phyloP scores from a whole-genome alignment of 176 grass and related monocot genomes.

The Cocos nucifera region DNA sequence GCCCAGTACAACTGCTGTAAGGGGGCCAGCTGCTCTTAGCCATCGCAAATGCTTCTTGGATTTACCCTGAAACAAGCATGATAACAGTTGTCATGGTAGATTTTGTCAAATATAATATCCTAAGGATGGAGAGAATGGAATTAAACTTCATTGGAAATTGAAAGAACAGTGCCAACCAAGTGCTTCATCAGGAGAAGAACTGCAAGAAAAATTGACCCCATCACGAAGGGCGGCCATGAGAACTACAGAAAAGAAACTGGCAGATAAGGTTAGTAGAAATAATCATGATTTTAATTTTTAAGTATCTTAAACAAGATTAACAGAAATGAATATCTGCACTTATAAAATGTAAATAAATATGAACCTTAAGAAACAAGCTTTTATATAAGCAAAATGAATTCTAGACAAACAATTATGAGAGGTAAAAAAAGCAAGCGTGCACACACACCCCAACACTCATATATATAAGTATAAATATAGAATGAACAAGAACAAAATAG shows the following conservation, averaged over 20 bases:
- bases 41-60: conserved; percentile 57
- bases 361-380: no score
- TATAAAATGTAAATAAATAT: no score
- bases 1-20: conserved; percentile 85
- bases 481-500: background rate
- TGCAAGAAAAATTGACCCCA: conserved; percentile 68
- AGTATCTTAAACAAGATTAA: background rate
- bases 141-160: background rate
- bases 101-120: conserved; percentile 2
- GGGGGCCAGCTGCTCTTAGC: conserved; percentile 72
- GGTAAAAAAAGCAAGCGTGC: background rate
- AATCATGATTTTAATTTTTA: background rate
- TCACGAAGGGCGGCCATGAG: conserved; percentile 82
- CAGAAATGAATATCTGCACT: background rate
- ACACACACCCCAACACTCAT: no score
- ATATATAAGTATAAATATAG: no score
- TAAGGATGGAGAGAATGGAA: background rate
- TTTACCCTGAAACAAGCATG: conserved; percentile 57
- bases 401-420: background rate
- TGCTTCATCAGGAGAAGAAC: conserved; percentile 88
- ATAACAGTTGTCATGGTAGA: conserved; percentile 2
- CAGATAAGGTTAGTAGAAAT: background rate
- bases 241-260: conserved; percentile 49
- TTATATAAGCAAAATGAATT: no score
- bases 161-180: conserved; percentile 27